Conservation (phyloP, 192 early-diverging fungal genomes). For the Obelidium mucronatum region DNA sequence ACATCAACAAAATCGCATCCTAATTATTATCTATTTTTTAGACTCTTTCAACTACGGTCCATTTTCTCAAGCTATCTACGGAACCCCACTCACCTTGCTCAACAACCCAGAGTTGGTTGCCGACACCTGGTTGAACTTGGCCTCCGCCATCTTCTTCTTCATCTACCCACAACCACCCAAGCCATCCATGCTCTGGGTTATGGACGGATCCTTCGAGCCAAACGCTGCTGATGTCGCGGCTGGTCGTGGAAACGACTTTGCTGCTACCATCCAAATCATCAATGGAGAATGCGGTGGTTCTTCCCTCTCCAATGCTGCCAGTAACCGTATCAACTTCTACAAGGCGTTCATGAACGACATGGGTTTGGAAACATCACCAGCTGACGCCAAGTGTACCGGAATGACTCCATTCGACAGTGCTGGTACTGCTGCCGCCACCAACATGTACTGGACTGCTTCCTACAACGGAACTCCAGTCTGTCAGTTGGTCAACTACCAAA, state of each 20-base stretch:
- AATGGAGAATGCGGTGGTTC: constrained; percentile 19
- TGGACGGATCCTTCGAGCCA: constrained; percentile 5
- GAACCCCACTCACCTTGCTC: background rate
- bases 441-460: background rate
- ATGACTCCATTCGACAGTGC: background rate
- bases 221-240: constrained; percentile 4
- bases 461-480: background rate
- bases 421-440: background rate
- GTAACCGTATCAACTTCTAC: background rate
- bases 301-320: background rate
- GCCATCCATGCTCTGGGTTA: too few species aligned
- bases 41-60: too few species aligned
- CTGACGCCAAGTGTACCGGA: background rate
- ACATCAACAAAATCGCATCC: too few species aligned
- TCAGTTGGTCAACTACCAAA: constrained; percentile 20
- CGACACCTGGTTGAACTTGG: too few species aligned
- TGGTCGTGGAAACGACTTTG: constrained; percentile 4
- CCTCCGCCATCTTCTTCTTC: too few species aligned
- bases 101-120: constrained; percentile 19
- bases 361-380: too few species aligned
- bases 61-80: constrained; percentile 9
- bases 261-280: constrained; percentile 27
- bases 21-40: too few species aligned
- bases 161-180: too few species aligned
- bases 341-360: background rate